phyloP scores from a whole-genome alignment of 805 yeast species.

The Saturnispora mendoncae region DNA sequence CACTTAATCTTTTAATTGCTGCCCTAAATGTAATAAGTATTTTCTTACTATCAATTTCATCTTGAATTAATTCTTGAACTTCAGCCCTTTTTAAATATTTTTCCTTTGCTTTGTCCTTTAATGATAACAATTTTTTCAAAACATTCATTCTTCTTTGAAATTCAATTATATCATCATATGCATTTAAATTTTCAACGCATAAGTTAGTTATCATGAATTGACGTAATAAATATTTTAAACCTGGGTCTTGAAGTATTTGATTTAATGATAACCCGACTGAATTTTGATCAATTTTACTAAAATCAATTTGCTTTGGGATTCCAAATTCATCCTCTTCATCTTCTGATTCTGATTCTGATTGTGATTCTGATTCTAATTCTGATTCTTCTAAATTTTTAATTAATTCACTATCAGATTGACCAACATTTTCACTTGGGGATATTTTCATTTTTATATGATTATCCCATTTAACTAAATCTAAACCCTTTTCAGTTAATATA shows the following conservation, averaged over 20 bases:
- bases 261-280: conserved; percentile 20
- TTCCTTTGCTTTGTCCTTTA: conserved; percentile 21
- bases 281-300: neutral
- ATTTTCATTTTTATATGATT: too few relatives aligned
- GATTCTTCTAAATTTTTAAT: too few relatives aligned
- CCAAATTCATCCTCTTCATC: neutral
- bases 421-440: too few relatives aligned
- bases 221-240: conserved; percentile 57
- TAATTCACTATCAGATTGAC: too few relatives aligned
- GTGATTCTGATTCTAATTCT: too few relatives aligned
- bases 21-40: conserved; percentile 27
- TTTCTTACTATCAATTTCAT: conserved; percentile 12
- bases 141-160: conserved; percentile 39
- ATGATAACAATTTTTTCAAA: conserved; percentile 33
- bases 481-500: conserved; percentile 19
- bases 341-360: neutral
- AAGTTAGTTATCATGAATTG: conserved; percentile 53
- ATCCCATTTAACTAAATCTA: conserved; percentile 20
- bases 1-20: conserved; percentile 36
- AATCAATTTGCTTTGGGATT: neutral
- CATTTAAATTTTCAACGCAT: conserved; percentile 73
- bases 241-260: conserved; percentile 62
- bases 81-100: conserved; percentile 7
- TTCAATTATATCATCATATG: conserved; percentile 49
- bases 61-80: conserved; percentile 4